Evolutionary conservation across 495 filamentous ascomycete genomes (phyloP), one percentile per base, ranked within the genome.

Genomic region (Letharia columbiana): DNA sequence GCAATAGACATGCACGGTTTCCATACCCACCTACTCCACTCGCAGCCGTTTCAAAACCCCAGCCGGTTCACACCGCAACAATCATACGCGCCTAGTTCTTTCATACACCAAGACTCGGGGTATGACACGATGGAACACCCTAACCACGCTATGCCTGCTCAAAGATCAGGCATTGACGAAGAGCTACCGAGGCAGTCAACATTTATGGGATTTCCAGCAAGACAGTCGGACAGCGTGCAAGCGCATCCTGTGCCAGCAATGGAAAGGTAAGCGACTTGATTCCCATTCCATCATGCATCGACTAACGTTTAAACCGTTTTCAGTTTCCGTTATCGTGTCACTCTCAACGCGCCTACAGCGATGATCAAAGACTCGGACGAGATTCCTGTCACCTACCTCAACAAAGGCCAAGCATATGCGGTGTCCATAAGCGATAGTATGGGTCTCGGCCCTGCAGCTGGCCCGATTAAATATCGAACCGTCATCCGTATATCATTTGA

Each of bases 321-420:
- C 23, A 95, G 92, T 67, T 98, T 98, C 73, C 91, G 95, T 33
- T 99, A 90, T 75, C 87, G 91, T 72, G 87, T 91, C 49, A 91
- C 91, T 0, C 78, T 99, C 59, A 93, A 96, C 73, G 94, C 93
- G 1, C 91, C 92, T 18, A 97, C 93, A 3, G 93, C 93, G n/a
- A 98, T 97, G 93, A 86, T 96, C 69, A 95, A 89, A 72, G 83
- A 89, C 67, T 73, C 84, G 5, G 87, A 91, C 58, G 94, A 97
- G 72, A 92, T 96, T 52, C 94, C 94, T 0, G 85, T 98, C 18
- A 96, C 92, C 0, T 98, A 98, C 73, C 84, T 98, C 18, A 98
- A 98, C 75, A 98, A 98, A 76, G 92, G 92, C 12, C 93, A 98
- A 76, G 87, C 89, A 31, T 98, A 98, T 75, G 85, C 86, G 2